Evolutionary conservation across 306 rosid genomes (phyloP).

Genomic region (Vigna unguiculata): DNA sequence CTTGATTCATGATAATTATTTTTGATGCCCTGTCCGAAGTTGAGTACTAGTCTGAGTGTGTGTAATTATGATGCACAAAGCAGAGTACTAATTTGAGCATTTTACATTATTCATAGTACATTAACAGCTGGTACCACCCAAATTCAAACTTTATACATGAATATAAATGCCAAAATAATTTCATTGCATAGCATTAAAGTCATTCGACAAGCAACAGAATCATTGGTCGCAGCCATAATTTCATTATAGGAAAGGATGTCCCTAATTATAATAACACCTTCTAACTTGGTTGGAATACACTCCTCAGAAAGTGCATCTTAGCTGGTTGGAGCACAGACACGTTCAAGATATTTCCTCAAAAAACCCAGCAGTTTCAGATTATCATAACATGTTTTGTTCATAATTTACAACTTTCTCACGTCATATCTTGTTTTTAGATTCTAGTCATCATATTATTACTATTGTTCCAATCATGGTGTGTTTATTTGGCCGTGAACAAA

Average conservation of each 20-base stretch:
- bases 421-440: neutral
- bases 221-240: neutral
- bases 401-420: neutral
- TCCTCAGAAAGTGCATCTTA: conserved; percentile 34
- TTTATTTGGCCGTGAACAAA: neutral
- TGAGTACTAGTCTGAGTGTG: neutral
- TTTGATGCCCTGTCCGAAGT: neutral
- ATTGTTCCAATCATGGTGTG: neutral
- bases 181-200: neutral
- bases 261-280: conserved; percentile 11
- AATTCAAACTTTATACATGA: conserved; percentile 10
- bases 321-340: conserved; percentile 8
- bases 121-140: conserved; percentile 8
- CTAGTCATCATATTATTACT: neutral
- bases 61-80: neutral
- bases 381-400: neutral
- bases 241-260: neutral
- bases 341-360: neutral
- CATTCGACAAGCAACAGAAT: neutral
- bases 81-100: neutral
- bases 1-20: neutral
- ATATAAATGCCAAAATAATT: neutral
- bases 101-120: conserved; percentile 10
- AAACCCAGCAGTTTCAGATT: conserved; percentile 1
- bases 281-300: neutral